Conservation (phyloP, 176 grass and related monocot genomes). For the Pontederia paniculata region DNA sequence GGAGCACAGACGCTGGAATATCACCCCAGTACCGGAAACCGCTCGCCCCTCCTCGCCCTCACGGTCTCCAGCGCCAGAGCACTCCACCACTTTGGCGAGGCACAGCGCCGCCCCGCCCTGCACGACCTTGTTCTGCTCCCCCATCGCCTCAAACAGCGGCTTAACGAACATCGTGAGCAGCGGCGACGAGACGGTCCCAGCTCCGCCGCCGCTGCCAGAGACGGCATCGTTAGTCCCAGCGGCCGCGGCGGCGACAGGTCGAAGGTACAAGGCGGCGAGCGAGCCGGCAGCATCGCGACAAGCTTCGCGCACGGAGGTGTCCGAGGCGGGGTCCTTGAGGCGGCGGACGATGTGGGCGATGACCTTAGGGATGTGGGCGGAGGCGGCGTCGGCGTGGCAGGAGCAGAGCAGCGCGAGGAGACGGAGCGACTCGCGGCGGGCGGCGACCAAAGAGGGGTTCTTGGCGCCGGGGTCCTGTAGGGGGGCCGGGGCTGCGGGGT, state of each 20-base stretch:
- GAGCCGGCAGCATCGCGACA: constrained; percentile 62
- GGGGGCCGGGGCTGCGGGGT: constrained; percentile 30
- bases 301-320: constrained; percentile 78
- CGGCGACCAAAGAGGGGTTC: constrained; percentile 12
- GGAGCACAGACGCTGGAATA: constrained; percentile 67
- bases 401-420: constrained; percentile 65
- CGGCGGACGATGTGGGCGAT: constrained; percentile 57
- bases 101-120: constrained; percentile 79
- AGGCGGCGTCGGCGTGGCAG: constrained; percentile 43
- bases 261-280: constrained; percentile 64
- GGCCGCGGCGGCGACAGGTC: constrained; percentile 19
- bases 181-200: constrained; percentile 1
- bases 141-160: constrained; percentile 81
- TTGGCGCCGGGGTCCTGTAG: constrained; percentile 25
- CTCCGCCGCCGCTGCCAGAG: constrained; percentile 23
- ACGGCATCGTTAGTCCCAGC: not conserved
- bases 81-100: constrained; percentile 75
- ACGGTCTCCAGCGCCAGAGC: constrained; percentile 27
- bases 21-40: not conserved
- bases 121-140: constrained; percentile 76
- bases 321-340: constrained; percentile 80
- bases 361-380: constrained; percentile 67
- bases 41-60: constrained; percentile 1
- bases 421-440: constrained; percentile 56
- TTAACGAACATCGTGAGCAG: constrained; percentile 62